phyloP scores from a whole-genome alignment of 495 filamentous ascomycete genomes.

The Amphirosellinia nigrospora region DNA sequence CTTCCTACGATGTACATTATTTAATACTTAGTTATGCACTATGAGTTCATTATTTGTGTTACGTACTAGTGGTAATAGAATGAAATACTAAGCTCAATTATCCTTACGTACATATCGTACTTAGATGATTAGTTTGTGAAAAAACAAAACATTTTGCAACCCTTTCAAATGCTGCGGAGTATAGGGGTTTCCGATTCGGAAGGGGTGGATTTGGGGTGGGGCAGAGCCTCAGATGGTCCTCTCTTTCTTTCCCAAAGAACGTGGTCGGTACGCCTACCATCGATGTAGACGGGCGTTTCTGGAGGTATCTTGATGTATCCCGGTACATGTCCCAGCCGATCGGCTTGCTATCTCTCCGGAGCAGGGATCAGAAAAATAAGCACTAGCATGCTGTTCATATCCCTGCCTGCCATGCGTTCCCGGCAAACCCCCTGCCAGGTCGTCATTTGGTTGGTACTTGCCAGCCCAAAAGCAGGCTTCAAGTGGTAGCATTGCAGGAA shows the following conservation, averaged over 20 bases:
- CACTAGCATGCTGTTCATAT: constrained; percentile 28
- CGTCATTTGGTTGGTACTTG: constrained; percentile 6
- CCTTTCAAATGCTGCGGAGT: constrained; percentile 11
- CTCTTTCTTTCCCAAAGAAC: neutral
- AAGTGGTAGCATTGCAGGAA: constrained; percentile 15
- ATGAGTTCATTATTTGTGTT: neutral
- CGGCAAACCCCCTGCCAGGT: constrained; percentile 22
- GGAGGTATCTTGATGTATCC: constrained; percentile 32
- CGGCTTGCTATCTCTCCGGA: constrained; percentile 41
- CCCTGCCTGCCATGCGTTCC: constrained; percentile 29
- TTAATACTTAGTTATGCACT: neutral
- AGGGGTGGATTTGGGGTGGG: neutral
- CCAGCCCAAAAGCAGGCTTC: constrained; percentile 16
- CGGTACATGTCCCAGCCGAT: constrained; percentile 27
- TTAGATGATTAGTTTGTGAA: neutral
- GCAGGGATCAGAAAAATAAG: constrained; percentile 38
- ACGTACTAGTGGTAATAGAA: neutral
- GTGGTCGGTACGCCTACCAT: neutral
- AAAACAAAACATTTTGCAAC: neutral
- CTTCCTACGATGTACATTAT: neutral
- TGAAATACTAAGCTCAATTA: neutral
- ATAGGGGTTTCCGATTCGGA: constrained; percentile 17
- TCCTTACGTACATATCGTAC: too few species aligned
- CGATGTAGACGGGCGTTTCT: constrained; percentile 15
- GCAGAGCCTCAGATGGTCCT: constrained; percentile 22